Conservation (phyloP, 176 grass and related monocot genomes). For the Thinopyrum elongatum region DNA sequence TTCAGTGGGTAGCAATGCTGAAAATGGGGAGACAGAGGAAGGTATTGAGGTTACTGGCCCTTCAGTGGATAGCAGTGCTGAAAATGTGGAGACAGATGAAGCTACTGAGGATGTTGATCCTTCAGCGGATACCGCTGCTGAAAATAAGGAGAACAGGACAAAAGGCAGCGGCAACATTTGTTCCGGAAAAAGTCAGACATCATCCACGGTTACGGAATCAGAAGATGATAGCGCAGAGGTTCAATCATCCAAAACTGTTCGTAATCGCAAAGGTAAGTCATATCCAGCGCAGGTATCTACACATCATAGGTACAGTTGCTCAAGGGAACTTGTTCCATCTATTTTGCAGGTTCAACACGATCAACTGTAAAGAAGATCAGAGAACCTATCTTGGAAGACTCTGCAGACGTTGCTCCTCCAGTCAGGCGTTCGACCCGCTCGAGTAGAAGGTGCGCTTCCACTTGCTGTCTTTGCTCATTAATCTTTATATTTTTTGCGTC, state of each 20-base stretch:
- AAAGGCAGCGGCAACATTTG: constrained; percentile 38
- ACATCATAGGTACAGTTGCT: background rate
- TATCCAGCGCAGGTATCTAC: background rate
- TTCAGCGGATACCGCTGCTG: constrained; percentile 30
- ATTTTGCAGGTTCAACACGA: constrained; percentile 34
- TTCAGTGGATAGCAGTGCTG: constrained; percentile 25
- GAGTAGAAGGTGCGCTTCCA: constrained; percentile 43
- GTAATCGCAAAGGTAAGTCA: constrained; percentile 49
- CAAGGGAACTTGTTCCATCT: constrained; percentile 7
- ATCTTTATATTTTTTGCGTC: background rate
- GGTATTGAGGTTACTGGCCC: constrained; percentile 47
- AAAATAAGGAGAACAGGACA: constrained; percentile 30
- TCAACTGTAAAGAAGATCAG: constrained; percentile 38
- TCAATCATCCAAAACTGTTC: constrained; percentile 33
- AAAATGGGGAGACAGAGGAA: constrained; percentile 33
- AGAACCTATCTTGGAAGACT: constrained; percentile 33
- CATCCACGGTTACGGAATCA: constrained; percentile 27
- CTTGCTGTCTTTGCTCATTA: background rate
- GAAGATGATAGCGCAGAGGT: constrained; percentile 50
- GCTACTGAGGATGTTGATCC: constrained; percentile 47
- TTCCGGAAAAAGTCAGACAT: constrained; percentile 41
- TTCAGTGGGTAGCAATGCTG: constrained; percentile 22
- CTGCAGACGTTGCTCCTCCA: constrained; percentile 33
- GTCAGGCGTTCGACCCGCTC: constrained; percentile 34
- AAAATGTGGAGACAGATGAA: too few species aligned